These are phyloP conservation scores for Aspergillus sp. DNA, from an alignment of 2,329 filamentous ascomycete species.

Conservation along the genomic window DNA sequence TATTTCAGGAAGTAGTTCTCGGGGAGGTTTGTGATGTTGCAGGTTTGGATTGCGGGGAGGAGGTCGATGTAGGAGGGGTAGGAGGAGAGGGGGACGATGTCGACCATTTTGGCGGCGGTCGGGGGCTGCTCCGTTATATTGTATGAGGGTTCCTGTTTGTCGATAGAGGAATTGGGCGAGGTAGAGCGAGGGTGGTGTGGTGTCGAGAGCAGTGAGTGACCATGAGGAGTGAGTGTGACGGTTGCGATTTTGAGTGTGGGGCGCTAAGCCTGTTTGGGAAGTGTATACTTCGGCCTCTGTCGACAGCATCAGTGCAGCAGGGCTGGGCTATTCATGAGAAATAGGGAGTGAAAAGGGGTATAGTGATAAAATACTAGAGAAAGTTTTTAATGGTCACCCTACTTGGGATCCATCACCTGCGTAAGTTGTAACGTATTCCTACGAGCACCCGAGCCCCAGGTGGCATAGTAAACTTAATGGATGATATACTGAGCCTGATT, in stretches of 20 bases:
- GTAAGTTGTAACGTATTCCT: too few relatives aligned
- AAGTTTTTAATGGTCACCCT: too few relatives aligned
- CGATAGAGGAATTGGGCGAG: neutral
- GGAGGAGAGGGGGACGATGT: conserved; percentile 48
- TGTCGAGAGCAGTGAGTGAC: neutral
- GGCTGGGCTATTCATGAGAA: neutral
- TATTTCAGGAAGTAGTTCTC: conserved; percentile 99
- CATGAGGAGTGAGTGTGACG: neutral
- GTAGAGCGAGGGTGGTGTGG: neutral
- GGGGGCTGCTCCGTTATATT: neutral
- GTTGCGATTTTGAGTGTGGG: conserved; percentile 3
- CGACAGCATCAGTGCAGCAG: neutral
- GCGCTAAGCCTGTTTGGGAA: conserved; percentile 6
- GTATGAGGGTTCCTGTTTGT: neutral
- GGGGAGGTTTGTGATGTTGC: conserved; percentile 97
- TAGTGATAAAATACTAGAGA: too few relatives aligned
- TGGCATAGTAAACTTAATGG: too few relatives aligned
- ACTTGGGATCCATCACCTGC: too few relatives aligned
- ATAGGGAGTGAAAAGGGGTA: neutral
- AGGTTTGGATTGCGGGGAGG: conserved; percentile 85
- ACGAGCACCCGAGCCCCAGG: too few relatives aligned
- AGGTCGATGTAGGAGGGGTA: conserved; percentile 71
- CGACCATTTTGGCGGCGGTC: conserved; percentile 43
- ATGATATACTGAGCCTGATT: too few relatives aligned
- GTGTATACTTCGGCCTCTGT: neutral